A percentile compares a stretch with the other conserved stretches of the same genome.
Evolutionary conservation across 306 rosid genomes (phyloP).

Genomic region (Glycyrrhiza uralensis): DNA sequence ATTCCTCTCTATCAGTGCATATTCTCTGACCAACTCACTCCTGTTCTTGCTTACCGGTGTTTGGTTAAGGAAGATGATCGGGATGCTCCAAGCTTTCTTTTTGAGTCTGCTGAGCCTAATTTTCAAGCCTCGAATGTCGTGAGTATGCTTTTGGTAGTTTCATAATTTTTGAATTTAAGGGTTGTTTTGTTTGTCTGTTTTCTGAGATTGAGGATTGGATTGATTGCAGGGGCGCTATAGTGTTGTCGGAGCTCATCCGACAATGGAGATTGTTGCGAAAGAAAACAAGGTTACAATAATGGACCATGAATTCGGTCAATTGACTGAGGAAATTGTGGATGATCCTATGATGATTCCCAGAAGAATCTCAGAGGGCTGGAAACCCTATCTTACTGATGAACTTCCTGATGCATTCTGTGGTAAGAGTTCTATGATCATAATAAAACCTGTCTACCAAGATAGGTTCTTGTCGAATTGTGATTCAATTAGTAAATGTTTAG

Average conservation of each 20-base stretch:
- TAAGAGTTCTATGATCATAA: slow-evolving; percentile 22
- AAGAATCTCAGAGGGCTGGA: slow-evolving; percentile 64
- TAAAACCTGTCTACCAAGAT: neutral
- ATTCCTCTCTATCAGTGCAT: slow-evolving; percentile 61
- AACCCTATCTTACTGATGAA: slow-evolving; percentile 46
- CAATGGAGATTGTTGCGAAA: slow-evolving; percentile 76
- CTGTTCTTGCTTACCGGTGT: slow-evolving; percentile 68
- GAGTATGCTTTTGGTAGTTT: slow-evolving; percentile 8
- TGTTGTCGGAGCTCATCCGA: slow-evolving; percentile 73
- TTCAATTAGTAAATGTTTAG: slow-evolving; percentile 5
- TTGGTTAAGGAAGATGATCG: slow-evolving; percentile 67
- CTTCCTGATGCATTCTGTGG: slow-evolving; percentile 92
- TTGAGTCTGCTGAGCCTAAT: slow-evolving; percentile 73
- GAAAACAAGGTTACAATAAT: slow-evolving; percentile 60
- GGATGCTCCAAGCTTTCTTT: slow-evolving; percentile 85
- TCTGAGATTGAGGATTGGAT: slow-evolving; percentile 9
- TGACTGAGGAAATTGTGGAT: slow-evolving; percentile 53
- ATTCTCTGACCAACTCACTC: slow-evolving; percentile 80
- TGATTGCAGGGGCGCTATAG: slow-evolving; percentile 77
- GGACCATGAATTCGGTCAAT: slow-evolving; percentile 57
- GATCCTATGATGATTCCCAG: slow-evolving; percentile 67
- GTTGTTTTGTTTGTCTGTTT: neutral
- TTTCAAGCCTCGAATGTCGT: slow-evolving; percentile 28
- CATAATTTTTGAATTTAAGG: neutral
- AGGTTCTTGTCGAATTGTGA: neutral